Conservation (phyloP, 768 basidiomycete genomes). For the Trichaptum fuscoviolaceum region DNA sequence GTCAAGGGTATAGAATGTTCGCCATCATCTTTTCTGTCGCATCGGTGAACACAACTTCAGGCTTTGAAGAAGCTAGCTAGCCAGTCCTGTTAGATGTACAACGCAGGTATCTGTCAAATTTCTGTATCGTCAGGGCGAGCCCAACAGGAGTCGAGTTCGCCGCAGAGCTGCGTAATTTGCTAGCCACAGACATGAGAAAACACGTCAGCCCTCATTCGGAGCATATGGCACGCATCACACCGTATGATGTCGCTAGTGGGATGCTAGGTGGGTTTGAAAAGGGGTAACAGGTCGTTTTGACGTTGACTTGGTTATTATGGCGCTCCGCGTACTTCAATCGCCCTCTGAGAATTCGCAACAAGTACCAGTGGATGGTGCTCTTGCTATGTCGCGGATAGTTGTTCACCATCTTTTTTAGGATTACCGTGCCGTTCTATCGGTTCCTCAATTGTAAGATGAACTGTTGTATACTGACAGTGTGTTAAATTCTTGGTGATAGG, state of each 20-base stretch:
- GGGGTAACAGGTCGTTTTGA: slow-evolving; percentile 24
- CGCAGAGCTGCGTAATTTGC: slow-evolving; percentile 74
- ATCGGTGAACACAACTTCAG: slow-evolving; percentile 23
- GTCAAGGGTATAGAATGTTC: slow-evolving; percentile 63
- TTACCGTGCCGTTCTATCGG: slow-evolving; percentile 11
- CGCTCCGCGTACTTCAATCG: slow-evolving; percentile 76
- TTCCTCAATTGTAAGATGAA: slow-evolving; percentile 58
- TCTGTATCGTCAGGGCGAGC: slow-evolving; percentile 83
- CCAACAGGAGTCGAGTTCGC: slow-evolving; percentile 81
- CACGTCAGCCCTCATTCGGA: slow-evolving; percentile 58
- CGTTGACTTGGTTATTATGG: slow-evolving; percentile 82
- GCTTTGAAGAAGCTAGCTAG: slow-evolving; percentile 84
- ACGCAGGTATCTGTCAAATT: slow-evolving; percentile 71
- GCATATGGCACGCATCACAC: slow-evolving; percentile 60
- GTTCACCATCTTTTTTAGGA: slow-evolving; percentile 4
- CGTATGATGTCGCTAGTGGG: slow-evolving; percentile 76
- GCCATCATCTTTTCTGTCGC: slow-evolving; percentile 12
- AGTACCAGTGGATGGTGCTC: slow-evolving; percentile 39
- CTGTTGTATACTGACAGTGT: slow-evolving; percentile 9
- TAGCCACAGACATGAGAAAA: slow-evolving; percentile 56
- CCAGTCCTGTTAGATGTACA: slow-evolving; percentile 72
- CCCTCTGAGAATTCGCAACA: slow-evolving; percentile 69
- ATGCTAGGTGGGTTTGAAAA: slow-evolving; percentile 76
- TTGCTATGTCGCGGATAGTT: slow-evolving; percentile 38
- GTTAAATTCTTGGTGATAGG: slow-evolving; percentile 30